These are phyloP conservation scores for Tulasnella sp. DNA, from an alignment of 768 basidiomycete genomes.

Conservation along the genomic window DNA sequence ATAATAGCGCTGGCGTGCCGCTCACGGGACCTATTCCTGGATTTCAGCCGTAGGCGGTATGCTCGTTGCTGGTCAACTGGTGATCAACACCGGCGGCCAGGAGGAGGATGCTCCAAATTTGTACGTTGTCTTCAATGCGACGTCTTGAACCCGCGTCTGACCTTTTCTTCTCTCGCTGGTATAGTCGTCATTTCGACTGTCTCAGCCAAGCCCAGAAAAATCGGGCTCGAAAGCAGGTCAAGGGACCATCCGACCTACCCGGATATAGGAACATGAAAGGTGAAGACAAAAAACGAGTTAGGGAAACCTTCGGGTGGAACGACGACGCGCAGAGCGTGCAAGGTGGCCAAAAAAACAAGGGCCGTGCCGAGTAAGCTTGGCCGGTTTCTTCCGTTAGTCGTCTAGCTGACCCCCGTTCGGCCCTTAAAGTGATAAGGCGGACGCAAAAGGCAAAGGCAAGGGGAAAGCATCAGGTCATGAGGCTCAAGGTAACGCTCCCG, in stretches of 20 bases:
- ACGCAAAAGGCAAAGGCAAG: neutral
- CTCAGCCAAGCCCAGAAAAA: neutral
- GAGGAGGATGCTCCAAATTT: neutral
- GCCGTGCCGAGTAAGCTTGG: neutral
- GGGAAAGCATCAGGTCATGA: neutral
- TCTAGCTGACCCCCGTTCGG: neutral
- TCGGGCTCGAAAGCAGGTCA: neutral
- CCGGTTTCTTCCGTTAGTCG: neutral
- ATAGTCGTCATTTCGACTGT: neutral
- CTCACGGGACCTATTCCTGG: neutral
- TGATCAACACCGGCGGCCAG: neutral
- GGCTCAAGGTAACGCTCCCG: neutral
- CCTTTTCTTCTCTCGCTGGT: neutral
- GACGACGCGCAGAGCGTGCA: neutral
- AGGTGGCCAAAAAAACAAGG: neutral
- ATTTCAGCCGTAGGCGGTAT: neutral
- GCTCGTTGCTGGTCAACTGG: neutral
- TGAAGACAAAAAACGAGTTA: neutral
- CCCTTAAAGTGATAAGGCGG: neutral
- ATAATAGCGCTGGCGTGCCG: too few relatives aligned
- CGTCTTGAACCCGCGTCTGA: too few relatives aligned
- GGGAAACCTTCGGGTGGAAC: neutral
- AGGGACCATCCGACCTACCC: neutral
- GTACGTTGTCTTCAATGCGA: neutral
- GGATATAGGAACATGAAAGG: neutral